Evolutionary conservation across 2,329 filamentous ascomycete genomes (phyloP), one percentile per base, ranked within the genome.

Genomic region (Penicillium sp.): DNA sequence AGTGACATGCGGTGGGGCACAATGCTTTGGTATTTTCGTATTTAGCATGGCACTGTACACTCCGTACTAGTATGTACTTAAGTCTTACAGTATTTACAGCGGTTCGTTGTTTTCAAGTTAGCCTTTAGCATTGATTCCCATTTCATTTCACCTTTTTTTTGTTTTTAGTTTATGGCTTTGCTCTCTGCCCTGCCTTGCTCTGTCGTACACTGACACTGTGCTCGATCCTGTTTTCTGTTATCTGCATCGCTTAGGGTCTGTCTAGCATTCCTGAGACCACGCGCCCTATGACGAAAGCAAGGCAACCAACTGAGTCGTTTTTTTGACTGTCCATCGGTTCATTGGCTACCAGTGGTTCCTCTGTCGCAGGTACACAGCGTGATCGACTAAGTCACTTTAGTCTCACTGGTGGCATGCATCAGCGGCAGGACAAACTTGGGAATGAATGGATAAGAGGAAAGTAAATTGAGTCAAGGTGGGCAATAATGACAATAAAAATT

Each of bases 1-100:
- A 63, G 60, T 68, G 64, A 67, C 65, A 67, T 45, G 42, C 23
- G 49, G 44, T 57, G 51, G 58, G 54, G 56, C 59, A 56, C 52
- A 40, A 48, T 47, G 40, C 46, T 16, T 47, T 48, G 48, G 21
- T 24, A 53, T 28, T 10, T 28, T 28, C 24, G 26, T 43, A 34
- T n/a, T n/a, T n/a, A n/a, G n/a, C n/a, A n/a, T n/a, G n/a, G n/a
- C n/a, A n/a, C n/a, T n/a, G n/a, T 45, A 13, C 26, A 16, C 13
- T 42, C 28, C 18, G 9, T 34, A 37, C 34, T 36, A 48, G n/a
- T 40, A 37, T n/a, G 45, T 48, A 48, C 18, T 26, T 11, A 10
- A 7, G 10, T 21, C 4, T 1, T 19, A 19, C 23, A 43, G 24
- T 16, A 28, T 24, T 40, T 40, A 40, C 37, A 40, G 37, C 13